Conservation (phyloP, 768 basidiomycete species). For the Phlebiopsis gigantea region DNA sequence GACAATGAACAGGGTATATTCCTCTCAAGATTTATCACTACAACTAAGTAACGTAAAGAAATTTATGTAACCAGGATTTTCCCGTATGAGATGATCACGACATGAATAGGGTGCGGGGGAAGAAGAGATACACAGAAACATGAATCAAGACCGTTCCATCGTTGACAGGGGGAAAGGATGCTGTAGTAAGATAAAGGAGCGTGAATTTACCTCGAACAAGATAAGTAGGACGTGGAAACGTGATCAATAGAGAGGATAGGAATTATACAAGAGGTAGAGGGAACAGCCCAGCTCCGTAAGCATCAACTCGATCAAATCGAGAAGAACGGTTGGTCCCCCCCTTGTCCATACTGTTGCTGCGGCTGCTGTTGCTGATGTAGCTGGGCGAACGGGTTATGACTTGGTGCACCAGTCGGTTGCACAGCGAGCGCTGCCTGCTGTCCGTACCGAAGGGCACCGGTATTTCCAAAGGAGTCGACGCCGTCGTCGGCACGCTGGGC, state of each 20-base stretch:
- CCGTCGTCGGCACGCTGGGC: conserved; percentile 75
- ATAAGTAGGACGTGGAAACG: not conserved
- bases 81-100: not conserved
- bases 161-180: too few species aligned
- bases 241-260: not conserved
- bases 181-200: not conserved
- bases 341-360: conserved; percentile 37
- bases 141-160: too few species aligned
- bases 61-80: not conserved
- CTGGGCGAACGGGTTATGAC: conserved; percentile 67
- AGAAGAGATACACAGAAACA: not conserved
- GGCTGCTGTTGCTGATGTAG: conserved; percentile 51
- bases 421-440: conserved; percentile 24
- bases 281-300: not conserved
- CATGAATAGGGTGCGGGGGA: not conserved
- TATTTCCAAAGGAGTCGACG: conserved; percentile 92
- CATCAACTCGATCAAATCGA: conserved; percentile 19
- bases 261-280: not conserved
- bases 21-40: not conserved
- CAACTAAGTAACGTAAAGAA: not conserved
- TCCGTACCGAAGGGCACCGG: conserved; percentile 63
- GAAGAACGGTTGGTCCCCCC: conserved; percentile 30
- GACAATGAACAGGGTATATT: not conserved
- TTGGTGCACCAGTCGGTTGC: conserved; percentile 29
- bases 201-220: not conserved